Evolutionary conservation across 2,329 filamentous ascomycete genomes (phyloP).

Genomic region (Curvularia sp.): DNA sequence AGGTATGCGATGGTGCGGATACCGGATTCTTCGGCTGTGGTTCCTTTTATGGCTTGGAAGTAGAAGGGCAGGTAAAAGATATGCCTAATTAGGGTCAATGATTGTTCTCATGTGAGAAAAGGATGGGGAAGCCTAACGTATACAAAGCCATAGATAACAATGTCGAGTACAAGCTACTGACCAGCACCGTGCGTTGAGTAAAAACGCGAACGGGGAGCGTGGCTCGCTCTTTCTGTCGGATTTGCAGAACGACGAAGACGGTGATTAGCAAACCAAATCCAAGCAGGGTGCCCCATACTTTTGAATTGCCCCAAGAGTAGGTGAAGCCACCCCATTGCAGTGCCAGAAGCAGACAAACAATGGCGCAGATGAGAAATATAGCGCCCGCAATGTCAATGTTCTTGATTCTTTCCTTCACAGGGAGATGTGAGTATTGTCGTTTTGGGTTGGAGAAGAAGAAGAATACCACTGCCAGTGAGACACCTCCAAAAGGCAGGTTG

Average conservation of each 20-base stretch:
- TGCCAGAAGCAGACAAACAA: slow-evolving; percentile 45
- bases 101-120: not conserved
- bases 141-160: slow-evolving; percentile 51
- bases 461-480: slow-evolving; percentile 44
- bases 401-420: slow-evolving; percentile 45
- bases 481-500: slow-evolving; percentile 53
- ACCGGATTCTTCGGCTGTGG: slow-evolving; percentile 49
- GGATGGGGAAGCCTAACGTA: slow-evolving; percentile 30
- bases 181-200: slow-evolving; percentile 46
- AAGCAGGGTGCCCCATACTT: slow-evolving; percentile 60
- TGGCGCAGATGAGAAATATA: slow-evolving; percentile 43
- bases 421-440: slow-evolving; percentile 36
- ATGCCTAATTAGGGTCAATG: slow-evolving; percentile 28
- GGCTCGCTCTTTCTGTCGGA: slow-evolving; percentile 39
- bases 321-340: slow-evolving; percentile 53
- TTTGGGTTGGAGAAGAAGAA: slow-evolving; percentile 45
- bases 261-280: slow-evolving; percentile 57
- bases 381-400: slow-evolving; percentile 49
- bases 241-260: slow-evolving; percentile 52
- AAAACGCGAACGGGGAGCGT: slow-evolving; percentile 46
- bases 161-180: slow-evolving; percentile 45
- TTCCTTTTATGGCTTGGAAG: slow-evolving; percentile 56
- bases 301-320: slow-evolving; percentile 57
- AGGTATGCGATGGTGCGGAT: slow-evolving; percentile 48
- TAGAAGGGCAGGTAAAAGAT: slow-evolving; percentile 53